phyloP scores from a whole-genome alignment of 164 flowering plant genomes.

The Umbilicus rupestris region DNA sequence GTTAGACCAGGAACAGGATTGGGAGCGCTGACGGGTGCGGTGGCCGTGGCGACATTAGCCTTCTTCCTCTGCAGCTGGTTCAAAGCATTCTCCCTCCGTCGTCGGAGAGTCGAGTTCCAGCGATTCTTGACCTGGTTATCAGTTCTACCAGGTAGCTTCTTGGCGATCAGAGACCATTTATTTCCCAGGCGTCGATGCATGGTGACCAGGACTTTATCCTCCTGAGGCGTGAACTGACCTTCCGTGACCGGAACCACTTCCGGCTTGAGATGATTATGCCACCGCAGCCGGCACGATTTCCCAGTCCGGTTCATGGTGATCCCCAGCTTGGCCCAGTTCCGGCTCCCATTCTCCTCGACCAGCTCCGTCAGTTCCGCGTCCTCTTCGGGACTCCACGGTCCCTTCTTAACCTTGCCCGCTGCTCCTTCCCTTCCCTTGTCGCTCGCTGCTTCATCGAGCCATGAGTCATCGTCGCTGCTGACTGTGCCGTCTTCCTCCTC shows the following conservation, averaged over 20 bases:
- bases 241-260: not conserved
- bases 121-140: conserved; percentile 1
- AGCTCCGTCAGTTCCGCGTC: not conserved
- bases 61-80: not conserved
- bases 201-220: not conserved
- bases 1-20: no score
- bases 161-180: not conserved
- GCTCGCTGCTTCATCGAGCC: no score
- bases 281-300: not conserved
- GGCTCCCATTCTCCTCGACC: not conserved
- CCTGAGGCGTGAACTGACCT: not conserved
- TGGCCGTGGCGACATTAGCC: no score
- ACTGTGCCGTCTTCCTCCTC: no score
- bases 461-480: no score
- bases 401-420: no score
- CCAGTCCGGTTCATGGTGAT: not conserved
- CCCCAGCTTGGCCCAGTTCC: not conserved
- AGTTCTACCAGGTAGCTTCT: not conserved
- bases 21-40: no score
- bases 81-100: not conserved
- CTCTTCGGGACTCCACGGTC: not conserved
- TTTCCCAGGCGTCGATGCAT: not conserved
- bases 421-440: no score
- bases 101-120: not conserved
- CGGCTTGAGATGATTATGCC: not conserved